A percentile compares a stretch with the other conserved stretches of the same genome.
phyloP scores from a whole-genome alignment of 148 eudicot genomes.

The Persicaria maculosa region DNA sequence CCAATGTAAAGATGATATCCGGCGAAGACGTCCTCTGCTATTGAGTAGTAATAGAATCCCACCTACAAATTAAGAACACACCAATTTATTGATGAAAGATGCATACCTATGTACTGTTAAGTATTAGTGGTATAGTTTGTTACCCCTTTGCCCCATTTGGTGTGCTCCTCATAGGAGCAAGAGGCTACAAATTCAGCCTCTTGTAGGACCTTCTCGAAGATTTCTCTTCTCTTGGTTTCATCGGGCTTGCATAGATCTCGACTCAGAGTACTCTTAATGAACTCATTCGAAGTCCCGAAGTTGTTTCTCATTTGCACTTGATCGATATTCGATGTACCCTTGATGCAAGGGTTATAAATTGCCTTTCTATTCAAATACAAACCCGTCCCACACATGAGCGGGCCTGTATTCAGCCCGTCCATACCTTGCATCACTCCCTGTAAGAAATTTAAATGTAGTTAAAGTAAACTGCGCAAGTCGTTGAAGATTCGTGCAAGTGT shows the following conservation, averaged over 20 bases:
- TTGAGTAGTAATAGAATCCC: no score
- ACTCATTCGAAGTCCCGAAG: background rate
- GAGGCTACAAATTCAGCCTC: background rate
- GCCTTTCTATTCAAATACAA: slow-evolving; percentile 55
- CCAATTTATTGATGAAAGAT: no score
- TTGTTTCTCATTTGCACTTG: background rate
- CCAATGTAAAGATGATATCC: no score
- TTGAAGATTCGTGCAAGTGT: slow-evolving; percentile 14
- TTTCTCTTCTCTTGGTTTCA: background rate
- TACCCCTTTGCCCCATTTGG: slow-evolving; percentile 6
- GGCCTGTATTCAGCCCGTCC: no score
- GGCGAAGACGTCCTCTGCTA: no score
- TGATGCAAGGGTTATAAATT: slow-evolving; percentile 24
- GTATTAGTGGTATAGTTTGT: no score
- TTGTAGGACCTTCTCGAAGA: background rate
- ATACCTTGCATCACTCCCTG: no score
- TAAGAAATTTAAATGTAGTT: no score
- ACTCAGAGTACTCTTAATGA: background rate
- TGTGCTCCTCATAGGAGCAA: background rate
- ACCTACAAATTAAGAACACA: no score
- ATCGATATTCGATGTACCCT: slow-evolving; percentile 10
- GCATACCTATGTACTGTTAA: no score
- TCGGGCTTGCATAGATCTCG: background rate
- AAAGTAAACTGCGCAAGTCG: slow-evolving; percentile 40
- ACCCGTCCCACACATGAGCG: slow-evolving; percentile 45